Percentiles rank a stretch among this genome's conserved stretches.
Conservation (phyloP, 768 basidiomycete species). For the Exidia glandulosa region DNA sequence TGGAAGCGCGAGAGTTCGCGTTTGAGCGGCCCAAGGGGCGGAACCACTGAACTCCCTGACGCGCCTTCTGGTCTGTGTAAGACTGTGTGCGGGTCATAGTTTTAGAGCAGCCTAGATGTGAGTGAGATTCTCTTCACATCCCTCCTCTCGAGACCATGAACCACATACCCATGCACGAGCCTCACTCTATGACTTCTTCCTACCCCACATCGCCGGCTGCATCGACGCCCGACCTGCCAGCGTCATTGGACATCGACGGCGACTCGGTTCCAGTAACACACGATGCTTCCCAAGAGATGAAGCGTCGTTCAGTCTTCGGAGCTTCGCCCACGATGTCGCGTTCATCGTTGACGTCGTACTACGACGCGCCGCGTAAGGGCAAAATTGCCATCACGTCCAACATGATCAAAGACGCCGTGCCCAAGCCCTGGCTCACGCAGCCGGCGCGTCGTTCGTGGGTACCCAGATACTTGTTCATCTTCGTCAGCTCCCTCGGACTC, state of each 20-base stretch:
- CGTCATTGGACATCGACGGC: not conserved
- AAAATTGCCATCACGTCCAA: not conserved
- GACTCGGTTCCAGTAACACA: too few species aligned
- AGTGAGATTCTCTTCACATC: too few species aligned
- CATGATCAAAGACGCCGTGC: not conserved
- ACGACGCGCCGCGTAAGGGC: not conserved
- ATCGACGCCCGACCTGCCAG: not conserved
- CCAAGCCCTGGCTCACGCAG: not conserved
- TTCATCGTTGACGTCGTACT: not conserved
- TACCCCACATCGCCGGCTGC: not conserved
- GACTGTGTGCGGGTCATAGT: too few species aligned
- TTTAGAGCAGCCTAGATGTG: too few species aligned
- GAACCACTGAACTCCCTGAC: too few species aligned
- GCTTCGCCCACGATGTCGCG: not conserved
- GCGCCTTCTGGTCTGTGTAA: too few species aligned
- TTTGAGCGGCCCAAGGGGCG: too few species aligned
- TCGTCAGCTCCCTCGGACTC: constrained; percentile 43
- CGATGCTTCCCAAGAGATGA: not conserved
- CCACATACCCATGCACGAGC: too few species aligned
- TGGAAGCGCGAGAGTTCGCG: too few species aligned
- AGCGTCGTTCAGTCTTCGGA: not conserved
- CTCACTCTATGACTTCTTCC: too few species aligned
- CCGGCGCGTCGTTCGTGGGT: not conserved
- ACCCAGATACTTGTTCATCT: not conserved
- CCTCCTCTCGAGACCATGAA: too few species aligned